These are phyloP conservation scores for Porcisia hertigi DNA, from an alignment of 208 protist species.

Conservation along the genomic window DNA sequence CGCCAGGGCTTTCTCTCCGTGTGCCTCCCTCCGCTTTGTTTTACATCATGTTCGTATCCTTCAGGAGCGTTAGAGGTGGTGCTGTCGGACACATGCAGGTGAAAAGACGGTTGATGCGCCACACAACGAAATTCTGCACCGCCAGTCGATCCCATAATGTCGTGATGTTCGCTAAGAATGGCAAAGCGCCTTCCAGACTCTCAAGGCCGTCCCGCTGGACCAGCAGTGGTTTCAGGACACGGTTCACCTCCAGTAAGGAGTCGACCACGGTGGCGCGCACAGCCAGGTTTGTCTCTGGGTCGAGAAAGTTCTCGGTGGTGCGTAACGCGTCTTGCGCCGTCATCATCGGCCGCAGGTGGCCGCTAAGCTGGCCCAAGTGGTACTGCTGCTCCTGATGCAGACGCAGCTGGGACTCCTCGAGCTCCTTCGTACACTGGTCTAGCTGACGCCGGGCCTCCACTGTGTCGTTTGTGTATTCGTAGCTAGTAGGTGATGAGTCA, in stretches of 20 bases:
- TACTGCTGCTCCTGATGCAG: constrained; percentile 49
- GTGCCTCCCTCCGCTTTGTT: background rate
- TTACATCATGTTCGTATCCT: constrained; percentile 37
- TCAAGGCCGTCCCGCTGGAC: constrained; percentile 2
- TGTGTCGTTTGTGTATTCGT: constrained; percentile 37
- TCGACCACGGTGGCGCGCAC: constrained; percentile 58
- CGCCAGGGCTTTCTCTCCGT: background rate
- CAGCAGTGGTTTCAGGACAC: constrained; percentile 22
- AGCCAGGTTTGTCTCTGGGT: constrained; percentile 66
- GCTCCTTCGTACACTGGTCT: constrained; percentile 43
- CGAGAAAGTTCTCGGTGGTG: constrained; percentile 53
- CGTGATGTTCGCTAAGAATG: constrained; percentile 33
- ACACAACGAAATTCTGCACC: constrained; percentile 67
- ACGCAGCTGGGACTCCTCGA: constrained; percentile 39
- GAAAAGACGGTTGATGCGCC: constrained; percentile 63
- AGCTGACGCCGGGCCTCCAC: constrained; percentile 46
- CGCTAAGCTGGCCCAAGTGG: constrained; percentile 67
- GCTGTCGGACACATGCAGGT: constrained; percentile 56
- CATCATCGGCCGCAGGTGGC: constrained; percentile 39
- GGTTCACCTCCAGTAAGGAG: constrained; percentile 50
- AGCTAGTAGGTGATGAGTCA: background rate
- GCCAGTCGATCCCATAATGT: constrained; percentile 45
- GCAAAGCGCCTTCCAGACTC: constrained; percentile 10
- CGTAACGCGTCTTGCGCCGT: constrained; percentile 31
- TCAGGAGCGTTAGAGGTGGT: constrained; percentile 37